These are phyloP conservation scores for Aschersonia sp. DNA, from an alignment of 2,329 filamentous ascomycete species.

Conservation along the genomic window DNA sequence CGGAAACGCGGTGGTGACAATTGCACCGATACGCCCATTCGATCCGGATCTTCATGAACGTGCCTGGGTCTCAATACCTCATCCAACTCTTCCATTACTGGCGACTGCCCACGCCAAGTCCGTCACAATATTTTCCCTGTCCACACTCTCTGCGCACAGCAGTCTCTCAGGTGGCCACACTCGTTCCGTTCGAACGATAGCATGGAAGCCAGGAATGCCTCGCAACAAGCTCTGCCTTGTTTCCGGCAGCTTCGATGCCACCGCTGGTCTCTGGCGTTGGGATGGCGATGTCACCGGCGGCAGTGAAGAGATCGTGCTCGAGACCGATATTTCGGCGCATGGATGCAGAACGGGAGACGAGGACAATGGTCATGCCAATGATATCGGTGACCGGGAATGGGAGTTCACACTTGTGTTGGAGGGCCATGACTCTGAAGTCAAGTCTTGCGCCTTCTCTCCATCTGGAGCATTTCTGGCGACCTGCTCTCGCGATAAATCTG, in stretches of 20 bases:
- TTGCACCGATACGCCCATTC: slow-evolving; percentile 31
- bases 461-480: slow-evolving; percentile 72
- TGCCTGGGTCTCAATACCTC: slow-evolving; percentile 74
- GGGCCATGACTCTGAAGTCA: slow-evolving; percentile 89
- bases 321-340: slow-evolving; percentile 25
- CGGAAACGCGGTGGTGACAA: background rate
- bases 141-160: slow-evolving; percentile 64
- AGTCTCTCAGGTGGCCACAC: slow-evolving; percentile 77
- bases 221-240: slow-evolving; percentile 60
- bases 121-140: slow-evolving; percentile 79
- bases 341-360: slow-evolving; percentile 3
- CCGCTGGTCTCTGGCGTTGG: slow-evolving; percentile 70
- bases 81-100: slow-evolving; percentile 74
- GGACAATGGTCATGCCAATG: background rate
- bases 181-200: slow-evolving; percentile 69
- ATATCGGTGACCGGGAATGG: slow-evolving; percentile 58
- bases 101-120: slow-evolving; percentile 81
- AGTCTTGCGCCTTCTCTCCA: slow-evolving; percentile 61
- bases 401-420: slow-evolving; percentile 84
- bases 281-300: slow-evolving; percentile 30
- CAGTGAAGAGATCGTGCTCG: slow-evolving; percentile 17
- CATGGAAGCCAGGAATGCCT: slow-evolving; percentile 68
- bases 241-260: slow-evolving; percentile 87
- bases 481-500: slow-evolving; percentile 80
- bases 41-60: slow-evolving; percentile 49